Percentiles rank a stretch among this genome's conserved stretches.
Evolutionary conservation across 495 filamentous ascomycete species (phyloP).

Genomic region (Penicillium coffeae): DNA sequence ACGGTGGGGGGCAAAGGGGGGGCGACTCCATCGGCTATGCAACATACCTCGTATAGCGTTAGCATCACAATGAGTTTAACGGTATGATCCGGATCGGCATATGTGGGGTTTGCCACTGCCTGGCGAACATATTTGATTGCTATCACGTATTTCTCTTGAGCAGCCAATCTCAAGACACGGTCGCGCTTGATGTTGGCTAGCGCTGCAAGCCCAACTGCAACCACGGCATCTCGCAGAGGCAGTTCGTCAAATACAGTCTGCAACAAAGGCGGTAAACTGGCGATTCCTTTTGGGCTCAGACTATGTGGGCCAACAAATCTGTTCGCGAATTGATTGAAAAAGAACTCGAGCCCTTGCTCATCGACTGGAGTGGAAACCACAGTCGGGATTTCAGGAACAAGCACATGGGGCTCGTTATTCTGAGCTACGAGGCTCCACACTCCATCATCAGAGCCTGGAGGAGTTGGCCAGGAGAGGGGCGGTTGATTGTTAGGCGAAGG

Average conservation of each 20-base stretch:
- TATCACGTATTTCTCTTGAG: constrained; percentile 20
- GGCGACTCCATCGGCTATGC: not conserved
- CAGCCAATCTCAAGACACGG: constrained; percentile 10
- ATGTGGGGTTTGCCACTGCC: constrained; percentile 14
- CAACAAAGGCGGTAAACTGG: constrained; percentile 1
- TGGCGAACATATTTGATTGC: constrained; percentile 13
- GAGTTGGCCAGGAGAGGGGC: not conserved
- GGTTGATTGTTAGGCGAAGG: not conserved
- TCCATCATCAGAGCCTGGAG: not conserved
- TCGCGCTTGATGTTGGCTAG: constrained; percentile 23
- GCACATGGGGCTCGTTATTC: not conserved
- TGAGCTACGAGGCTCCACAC: constrained; percentile 1
- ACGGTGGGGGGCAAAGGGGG: not conserved
- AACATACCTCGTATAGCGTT: constrained; percentile 21
- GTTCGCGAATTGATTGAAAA: constrained; percentile 13
- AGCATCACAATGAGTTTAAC: constrained; percentile 20
- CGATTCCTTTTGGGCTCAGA: not conserved
- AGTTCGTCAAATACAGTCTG: not conserved
- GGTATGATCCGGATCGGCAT: constrained; percentile 8
- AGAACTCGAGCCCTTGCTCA: constrained; percentile 19
- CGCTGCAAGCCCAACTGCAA: constrained; percentile 24
- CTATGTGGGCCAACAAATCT: not conserved
- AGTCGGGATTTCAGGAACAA: not conserved
- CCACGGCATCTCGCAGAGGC: constrained; percentile 15
- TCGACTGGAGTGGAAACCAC: constrained; percentile 11